Evolutionary conservation across 2,329 filamentous ascomycete genomes (phyloP).

Genomic region (Thelonectria rubi): DNA sequence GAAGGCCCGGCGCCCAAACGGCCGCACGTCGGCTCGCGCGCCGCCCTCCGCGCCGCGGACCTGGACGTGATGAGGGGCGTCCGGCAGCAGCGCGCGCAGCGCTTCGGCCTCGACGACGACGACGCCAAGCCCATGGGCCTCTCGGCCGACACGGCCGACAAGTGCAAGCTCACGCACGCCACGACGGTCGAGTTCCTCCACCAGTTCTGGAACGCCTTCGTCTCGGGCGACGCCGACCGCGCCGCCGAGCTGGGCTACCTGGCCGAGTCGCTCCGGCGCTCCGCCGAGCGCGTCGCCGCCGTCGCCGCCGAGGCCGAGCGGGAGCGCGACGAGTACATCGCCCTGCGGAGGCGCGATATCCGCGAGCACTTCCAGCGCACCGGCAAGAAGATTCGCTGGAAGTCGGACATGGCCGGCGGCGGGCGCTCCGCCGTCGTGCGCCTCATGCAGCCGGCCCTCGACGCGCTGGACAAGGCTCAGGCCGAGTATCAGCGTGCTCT

Average conservation of each 20-base stretch:
- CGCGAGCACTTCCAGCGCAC: conserved; percentile 76
- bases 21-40: conserved; percentile 73
- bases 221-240: conserved; percentile 85
- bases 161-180: conserved; percentile 78
- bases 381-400: conserved; percentile 76
- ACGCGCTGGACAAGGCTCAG: conserved; percentile 75
- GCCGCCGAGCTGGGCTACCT: conserved; percentile 83
- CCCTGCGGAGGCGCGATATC: conserved; percentile 73
- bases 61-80: conserved; percentile 73
- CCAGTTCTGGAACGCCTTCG: conserved; percentile 94
- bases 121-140: conserved; percentile 63
- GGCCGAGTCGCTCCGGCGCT: conserved; percentile 81
- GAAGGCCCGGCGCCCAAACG: conserved; percentile 57
- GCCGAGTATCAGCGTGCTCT: conserved; percentile 77
- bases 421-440: conserved; percentile 79
- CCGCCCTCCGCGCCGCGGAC: conserved; percentile 71
- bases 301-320: conserved; percentile 83
- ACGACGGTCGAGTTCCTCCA: conserved; percentile 96
- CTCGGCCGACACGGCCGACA: conserved; percentile 64
- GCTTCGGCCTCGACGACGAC: conserved; percentile 60
- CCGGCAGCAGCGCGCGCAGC: conserved; percentile 66
- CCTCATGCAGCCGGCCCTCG: conserved; percentile 78
- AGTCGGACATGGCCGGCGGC: conserved; percentile 74
- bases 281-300: conserved; percentile 79
- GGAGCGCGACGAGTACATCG: conserved; percentile 73